Evolutionary conservation across 306 rosid species (phyloP).

Genomic region (Casuarina cunninghamiana): DNA sequence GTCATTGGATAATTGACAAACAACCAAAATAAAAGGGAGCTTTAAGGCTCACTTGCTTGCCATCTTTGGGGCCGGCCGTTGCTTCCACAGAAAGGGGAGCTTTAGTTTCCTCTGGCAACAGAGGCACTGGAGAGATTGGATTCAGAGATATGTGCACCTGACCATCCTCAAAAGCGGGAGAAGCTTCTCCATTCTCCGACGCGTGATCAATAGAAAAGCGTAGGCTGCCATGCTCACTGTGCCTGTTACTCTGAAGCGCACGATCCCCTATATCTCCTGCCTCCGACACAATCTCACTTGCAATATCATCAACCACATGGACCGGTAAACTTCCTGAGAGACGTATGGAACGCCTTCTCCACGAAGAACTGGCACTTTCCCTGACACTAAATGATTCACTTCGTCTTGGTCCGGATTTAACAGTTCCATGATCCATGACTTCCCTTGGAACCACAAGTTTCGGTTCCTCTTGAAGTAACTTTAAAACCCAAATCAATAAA

Average conservation of each 20-base stretch:
- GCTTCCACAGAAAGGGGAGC: constrained; percentile 40
- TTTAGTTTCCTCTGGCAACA: constrained; percentile 36
- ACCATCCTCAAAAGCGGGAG: constrained; percentile 37
- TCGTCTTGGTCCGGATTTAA: constrained; percentile 20
- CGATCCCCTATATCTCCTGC: constrained; percentile 93
- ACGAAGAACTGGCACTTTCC: constrained; percentile 47
- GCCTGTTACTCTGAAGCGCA: constrained; percentile 55
- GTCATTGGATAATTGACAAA: neutral
- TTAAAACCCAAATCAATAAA: constrained; percentile 5
- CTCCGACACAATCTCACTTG: constrained; percentile 62
- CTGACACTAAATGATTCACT: constrained; percentile 30
- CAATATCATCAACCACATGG: constrained; percentile 40
- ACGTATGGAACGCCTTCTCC: constrained; percentile 56
- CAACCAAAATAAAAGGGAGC: no score
- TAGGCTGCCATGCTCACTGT: constrained; percentile 47
- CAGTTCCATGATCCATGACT: constrained; percentile 38
- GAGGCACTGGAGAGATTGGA: constrained; percentile 34
- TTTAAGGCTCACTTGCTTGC: constrained; percentile 45
- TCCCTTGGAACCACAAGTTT: constrained; percentile 20
- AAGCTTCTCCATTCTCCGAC: constrained; percentile 44
- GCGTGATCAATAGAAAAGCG: constrained; percentile 41
- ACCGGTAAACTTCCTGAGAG: constrained; percentile 36
- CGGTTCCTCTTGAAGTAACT: constrained; percentile 29
- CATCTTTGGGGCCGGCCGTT: constrained; percentile 33
- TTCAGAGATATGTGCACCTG: constrained; percentile 23